phyloP scores from a whole-genome alignment of 352 stramenopile genomes.

The Peronospora destructor region DNA sequence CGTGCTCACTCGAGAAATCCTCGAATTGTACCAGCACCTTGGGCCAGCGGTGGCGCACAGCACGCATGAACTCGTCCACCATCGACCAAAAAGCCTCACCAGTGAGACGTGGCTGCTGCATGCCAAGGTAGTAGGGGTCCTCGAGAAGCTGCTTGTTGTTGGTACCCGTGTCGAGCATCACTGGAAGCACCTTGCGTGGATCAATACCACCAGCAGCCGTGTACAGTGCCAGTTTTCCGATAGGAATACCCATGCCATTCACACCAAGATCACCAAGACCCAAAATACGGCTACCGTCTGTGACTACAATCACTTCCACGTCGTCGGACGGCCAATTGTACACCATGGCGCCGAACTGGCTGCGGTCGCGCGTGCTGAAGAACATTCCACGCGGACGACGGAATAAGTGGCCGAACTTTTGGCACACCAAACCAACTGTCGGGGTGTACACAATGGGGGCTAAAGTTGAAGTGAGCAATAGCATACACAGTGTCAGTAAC shows the following conservation, averaged over 20 bases:
- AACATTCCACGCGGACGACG: slow-evolving; percentile 91
- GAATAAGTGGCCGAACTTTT: slow-evolving; percentile 90
- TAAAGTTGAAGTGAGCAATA: slow-evolving; percentile 17
- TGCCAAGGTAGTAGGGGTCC: slow-evolving; percentile 93
- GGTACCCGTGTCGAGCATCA: slow-evolving; percentile 94
- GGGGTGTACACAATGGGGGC: slow-evolving; percentile 96
- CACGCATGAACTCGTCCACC: slow-evolving; percentile 91
- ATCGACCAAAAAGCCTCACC: slow-evolving; percentile 92
- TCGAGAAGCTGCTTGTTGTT: slow-evolving; percentile 92
- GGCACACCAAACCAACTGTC: slow-evolving; percentile 91
- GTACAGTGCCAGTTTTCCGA: slow-evolving; percentile 95
- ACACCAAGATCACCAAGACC: slow-evolving; percentile 94
- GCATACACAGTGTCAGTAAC: slow-evolving; percentile 24
- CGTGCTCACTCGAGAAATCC: slow-evolving; percentile 90
- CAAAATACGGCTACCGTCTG: slow-evolving; percentile 94
- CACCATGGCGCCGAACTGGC: slow-evolving; percentile 86
- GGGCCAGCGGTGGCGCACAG: slow-evolving; percentile 84
- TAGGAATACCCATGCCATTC: slow-evolving; percentile 97
- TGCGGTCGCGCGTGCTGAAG: slow-evolving; percentile 89
- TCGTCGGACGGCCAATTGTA: slow-evolving; percentile 96
- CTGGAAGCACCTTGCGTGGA: slow-evolving; percentile 89
- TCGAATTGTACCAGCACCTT: slow-evolving; percentile 95
- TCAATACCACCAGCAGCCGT: slow-evolving; percentile 92
- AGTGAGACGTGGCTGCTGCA: slow-evolving; percentile 85
- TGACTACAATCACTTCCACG: slow-evolving; percentile 96